phyloP scores from a whole-genome alignment of 306 rosid genomes.

The Vigna nakashimae region DNA sequence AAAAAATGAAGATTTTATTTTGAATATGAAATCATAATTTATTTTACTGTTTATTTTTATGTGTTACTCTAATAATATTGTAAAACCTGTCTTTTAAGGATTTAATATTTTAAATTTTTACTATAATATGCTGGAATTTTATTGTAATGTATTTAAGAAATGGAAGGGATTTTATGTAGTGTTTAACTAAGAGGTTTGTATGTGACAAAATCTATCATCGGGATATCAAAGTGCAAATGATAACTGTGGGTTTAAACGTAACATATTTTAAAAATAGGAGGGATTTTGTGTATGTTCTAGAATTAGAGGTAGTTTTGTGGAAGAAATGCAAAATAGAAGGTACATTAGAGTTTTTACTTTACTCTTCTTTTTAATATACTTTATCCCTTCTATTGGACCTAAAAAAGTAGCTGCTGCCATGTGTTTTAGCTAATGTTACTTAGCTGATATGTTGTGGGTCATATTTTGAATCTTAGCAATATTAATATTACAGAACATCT shows the following conservation, averaged over 20 bases:
- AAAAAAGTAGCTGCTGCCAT: background rate
- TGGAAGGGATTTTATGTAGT: background rate
- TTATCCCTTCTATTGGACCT: background rate
- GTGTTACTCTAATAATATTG: background rate
- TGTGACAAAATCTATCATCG: background rate
- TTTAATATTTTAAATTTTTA: background rate
- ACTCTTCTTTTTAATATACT: background rate
- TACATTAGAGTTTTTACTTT: background rate
- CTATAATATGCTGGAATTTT: background rate
- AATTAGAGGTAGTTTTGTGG: background rate
- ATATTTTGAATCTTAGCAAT: conserved; percentile 42
- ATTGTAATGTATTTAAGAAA: background rate
- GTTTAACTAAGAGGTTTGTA: background rate
- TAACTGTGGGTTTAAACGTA: background rate
- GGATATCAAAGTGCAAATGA: background rate
- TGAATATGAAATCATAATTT: background rate
- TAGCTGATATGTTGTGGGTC: conserved; percentile 32
- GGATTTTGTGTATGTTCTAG: background rate
- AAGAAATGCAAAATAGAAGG: background rate
- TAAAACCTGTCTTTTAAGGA: background rate
- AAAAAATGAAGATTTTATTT: background rate
- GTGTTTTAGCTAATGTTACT: conserved; percentile 24
- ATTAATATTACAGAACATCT: conserved; percentile 79
- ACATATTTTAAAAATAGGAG: background rate
- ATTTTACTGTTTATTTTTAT: background rate